A percentile compares a stretch with the other conserved stretches of the same genome.
Conservation (phyloP, 2,329 filamentous ascomycete genomes). For the Xylariaceae sp. region DNA sequence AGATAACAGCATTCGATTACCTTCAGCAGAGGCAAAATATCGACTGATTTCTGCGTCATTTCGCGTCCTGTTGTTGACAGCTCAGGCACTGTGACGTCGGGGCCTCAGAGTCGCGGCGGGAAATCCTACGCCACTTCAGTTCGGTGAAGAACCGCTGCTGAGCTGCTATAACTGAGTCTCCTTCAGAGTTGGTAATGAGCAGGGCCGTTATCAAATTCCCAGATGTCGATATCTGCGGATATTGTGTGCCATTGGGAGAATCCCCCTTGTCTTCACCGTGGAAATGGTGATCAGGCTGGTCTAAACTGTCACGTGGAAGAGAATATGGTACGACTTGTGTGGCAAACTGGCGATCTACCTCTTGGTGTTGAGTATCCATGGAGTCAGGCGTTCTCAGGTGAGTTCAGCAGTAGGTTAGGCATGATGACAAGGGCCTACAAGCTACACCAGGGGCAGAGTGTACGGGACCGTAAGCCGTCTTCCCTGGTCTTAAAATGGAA, state of each 20-base stretch:
- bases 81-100: constrained; percentile 12
- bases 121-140: constrained; percentile 6
- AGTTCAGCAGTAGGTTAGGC: no score
- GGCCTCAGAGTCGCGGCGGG: no score
- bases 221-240: no score
- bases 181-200: constrained; percentile 2
- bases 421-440: no score
- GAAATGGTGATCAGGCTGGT: constrained; percentile 21
- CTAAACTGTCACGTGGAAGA: constrained; percentile 19
- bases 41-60: constrained; percentile 7
- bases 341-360: constrained; percentile 16
- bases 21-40: constrained; percentile 1
- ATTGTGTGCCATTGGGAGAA: no score
- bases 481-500: constrained; percentile 13
- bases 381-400: constrained; percentile 13
- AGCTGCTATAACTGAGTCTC: background rate
- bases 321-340: constrained; percentile 16
- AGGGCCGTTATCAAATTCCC: constrained; percentile 7
- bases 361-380: constrained; percentile 9
- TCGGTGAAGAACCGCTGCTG: constrained; percentile 13
- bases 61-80: background rate
- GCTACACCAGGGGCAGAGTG: constrained; percentile 4
- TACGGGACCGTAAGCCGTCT: constrained; percentile 13
- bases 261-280: constrained; percentile 10
- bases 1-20: constrained; percentile 1